Conservation (phyloP, 1,284 basidiomycete genomes). For the Malassezia nana region DNA sequence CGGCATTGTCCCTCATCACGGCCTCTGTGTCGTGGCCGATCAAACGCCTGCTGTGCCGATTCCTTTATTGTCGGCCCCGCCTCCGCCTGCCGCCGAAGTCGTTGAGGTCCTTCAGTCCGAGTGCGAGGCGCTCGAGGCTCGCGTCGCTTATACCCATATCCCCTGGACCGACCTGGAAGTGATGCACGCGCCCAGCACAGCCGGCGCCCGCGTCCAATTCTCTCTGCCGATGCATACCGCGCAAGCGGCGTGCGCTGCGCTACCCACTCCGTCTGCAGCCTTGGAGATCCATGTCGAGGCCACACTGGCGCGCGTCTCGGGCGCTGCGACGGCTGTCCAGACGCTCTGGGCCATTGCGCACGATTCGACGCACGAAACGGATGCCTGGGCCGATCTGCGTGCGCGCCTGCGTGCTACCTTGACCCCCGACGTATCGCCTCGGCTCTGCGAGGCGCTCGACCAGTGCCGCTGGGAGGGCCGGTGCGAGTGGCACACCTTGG, state of each 20-base stretch:
- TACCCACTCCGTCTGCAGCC: not conserved
- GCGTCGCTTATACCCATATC: conserved; percentile 3
- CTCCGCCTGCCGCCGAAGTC: not conserved
- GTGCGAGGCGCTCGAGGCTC: not conserved
- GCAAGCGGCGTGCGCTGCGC: not conserved
- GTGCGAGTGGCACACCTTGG: conserved; percentile 60
- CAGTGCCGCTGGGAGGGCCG: conserved; percentile 65
- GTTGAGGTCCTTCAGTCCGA: not conserved
- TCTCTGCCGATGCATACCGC: not conserved
- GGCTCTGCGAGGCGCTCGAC: conserved; percentile 18
- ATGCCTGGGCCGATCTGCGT: conserved; percentile 28
- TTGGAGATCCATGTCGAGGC: conserved; percentile 18
- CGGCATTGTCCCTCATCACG: conserved; percentile 62
- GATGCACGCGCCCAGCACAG: not conserved
- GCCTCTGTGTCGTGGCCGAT: conserved; percentile 62
- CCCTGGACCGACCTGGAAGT: not conserved
- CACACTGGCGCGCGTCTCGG: conserved; percentile 31
- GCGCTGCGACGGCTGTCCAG: conserved; percentile 35
- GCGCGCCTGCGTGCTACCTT: conserved; percentile 33
- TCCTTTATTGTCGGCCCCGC: not conserved
- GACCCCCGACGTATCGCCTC: conserved; percentile 14
- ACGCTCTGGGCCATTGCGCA: conserved; percentile 38
- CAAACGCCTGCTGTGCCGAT: conserved; percentile 17
- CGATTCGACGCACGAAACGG: conserved; percentile 19
- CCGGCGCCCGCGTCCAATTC: not conserved